Percentiles rank a stretch among this genome's conserved stretches.
Evolutionary conservation across 305 asterid genomes (phyloP).

Genomic region (Fraxinus velutina): DNA sequence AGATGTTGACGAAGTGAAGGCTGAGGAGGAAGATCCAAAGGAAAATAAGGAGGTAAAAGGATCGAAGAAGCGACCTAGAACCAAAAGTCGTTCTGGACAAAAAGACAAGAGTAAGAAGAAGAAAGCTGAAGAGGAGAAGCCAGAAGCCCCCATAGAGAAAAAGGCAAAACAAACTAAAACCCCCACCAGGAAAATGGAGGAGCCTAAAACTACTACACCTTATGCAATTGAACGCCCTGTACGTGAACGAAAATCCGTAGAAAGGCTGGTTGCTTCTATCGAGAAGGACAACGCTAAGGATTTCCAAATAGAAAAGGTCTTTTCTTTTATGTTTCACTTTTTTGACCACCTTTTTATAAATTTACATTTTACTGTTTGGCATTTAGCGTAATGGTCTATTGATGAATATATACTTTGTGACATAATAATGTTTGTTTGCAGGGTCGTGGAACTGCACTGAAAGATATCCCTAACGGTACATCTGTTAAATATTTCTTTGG

Average conservation of each 20-base stretch:
- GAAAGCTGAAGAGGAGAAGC: constrained; percentile 29
- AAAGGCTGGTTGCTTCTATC: constrained; percentile 68
- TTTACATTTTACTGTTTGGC: constrained; percentile 12
- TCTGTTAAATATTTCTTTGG: constrained; percentile 11
- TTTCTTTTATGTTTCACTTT: constrained; percentile 13
- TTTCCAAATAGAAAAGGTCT: constrained; percentile 60
- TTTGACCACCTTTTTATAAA: not conserved
- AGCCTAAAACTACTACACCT: constrained; percentile 53
- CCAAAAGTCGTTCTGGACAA: constrained; percentile 7
- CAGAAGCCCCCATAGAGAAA: constrained; percentile 29
- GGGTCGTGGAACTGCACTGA: constrained; percentile 89
- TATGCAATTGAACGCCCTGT: constrained; percentile 65
- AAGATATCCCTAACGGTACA: constrained; percentile 86
- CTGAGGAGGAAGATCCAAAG: constrained; percentile 33
- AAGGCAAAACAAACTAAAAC: constrained; percentile 35
- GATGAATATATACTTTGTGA: constrained; percentile 11
- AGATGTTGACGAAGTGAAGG: constrained; percentile 31
- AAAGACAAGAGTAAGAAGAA: constrained; percentile 25
- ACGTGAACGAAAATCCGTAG: constrained; percentile 83
- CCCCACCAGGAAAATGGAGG: constrained; percentile 39
- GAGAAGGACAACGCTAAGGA: constrained; percentile 59
- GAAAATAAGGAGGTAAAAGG: constrained; percentile 30
- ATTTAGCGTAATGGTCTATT: constrained; percentile 4
- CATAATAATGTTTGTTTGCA: constrained; percentile 30
- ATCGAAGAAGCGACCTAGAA: constrained; percentile 22